Base-by-base conservation (phyloP, 2,329 filamentous ascomycete species). In the Zelopaecilomyces penicillatus region DNA sequence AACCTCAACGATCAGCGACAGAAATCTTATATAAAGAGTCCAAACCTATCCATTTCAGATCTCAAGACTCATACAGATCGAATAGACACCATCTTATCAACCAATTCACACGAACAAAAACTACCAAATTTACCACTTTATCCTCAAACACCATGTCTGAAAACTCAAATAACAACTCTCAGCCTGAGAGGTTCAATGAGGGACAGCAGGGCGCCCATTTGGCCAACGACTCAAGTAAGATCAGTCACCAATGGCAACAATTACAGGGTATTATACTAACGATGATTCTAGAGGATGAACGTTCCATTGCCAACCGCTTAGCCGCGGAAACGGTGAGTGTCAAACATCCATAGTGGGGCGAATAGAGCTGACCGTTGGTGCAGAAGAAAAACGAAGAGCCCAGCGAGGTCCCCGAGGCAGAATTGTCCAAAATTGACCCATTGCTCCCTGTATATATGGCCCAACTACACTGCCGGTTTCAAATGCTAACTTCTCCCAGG, bases 281-380 rank as follows among this genome's bases (percentile, higher is more conserved):
- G 26, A 30, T 2, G 27, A 43, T 42, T 6, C 44, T 51, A 80
- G 82, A 87, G 75, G 83, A 87, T 54, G 69, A 85, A 63, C 75
- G 83, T 58, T 72, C 80, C 37, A 85, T 87, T 43, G 78, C 79
- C 62, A 87, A 87, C 71, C 81, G 80, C 56, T 68, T 87, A 29
- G 83, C 72, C 27, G 76, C 77, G 12, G 83, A 82, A 57, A 71
- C 75, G 63, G 75, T 69, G 73, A 44, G 63, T n/a, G 9, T 32
- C n/a, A 30, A 11, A 26, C 6, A 30, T 12, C 6, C 19, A 30
- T 6, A 34, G 2, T 8, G 6, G 10, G 8, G 34, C 28, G 19
- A 47, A 48, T 52, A 37, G 58, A 19, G 19, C 19, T 19, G 19
- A 19, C 19, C 19, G 47, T 44, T 39, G 36, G 52, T 7, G 48